Evolutionary conservation across 116 monocot genomes (phyloP), one percentile per base, ranked within the genome.

Genomic region (Posidonia oceanica): DNA sequence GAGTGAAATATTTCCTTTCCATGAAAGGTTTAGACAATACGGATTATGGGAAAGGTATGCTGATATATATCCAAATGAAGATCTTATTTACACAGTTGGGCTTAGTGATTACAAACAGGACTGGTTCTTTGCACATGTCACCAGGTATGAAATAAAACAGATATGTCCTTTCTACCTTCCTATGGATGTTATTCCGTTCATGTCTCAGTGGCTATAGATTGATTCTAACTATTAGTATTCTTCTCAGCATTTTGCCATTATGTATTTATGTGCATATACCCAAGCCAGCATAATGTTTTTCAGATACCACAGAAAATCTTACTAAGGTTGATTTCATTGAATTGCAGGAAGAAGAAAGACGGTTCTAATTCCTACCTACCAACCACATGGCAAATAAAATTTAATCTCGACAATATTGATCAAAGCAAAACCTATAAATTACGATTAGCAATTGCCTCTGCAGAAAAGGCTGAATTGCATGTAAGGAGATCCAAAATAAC

Each of bases 111-210:
- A 84, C 57, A 84, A 12, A 38, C 82, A 56, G 64, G 92, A 92
- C 76, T 92, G 92, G 92, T 92, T 92, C 72, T 92, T 75, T 69
- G 92, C 92, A 61, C 92, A 92, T 61, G 88, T 86, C 72, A 88
- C 79, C 20, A 83, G 92, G 92, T 88, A 59, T 29, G 29, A 63
- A 23, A 63, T 58, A 2, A n/a, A 21, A 58, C 21, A 0, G 2
- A 58, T 61, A 15, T 61, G 21, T 61, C 36, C 61, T 61, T 29
- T 61, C 48, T 48, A 48, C 11, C 3, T 48, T 48, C 48, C 48
- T 12, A 48, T 48, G 11, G 48, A 12, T 10, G 12, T 48, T 10
- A 48, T 48, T 61, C 14, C 1, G 12, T 56, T 18, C n/a, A 39
- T 42, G 3, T 42, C 8, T 42, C 8, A 42, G 42, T 42, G 42